Evolutionary conservation across 1,284 basidiomycete genomes (phyloP), one percentile per base, ranked within the genome.

Genomic region (Mycosarcoma mackinlayi): DNA sequence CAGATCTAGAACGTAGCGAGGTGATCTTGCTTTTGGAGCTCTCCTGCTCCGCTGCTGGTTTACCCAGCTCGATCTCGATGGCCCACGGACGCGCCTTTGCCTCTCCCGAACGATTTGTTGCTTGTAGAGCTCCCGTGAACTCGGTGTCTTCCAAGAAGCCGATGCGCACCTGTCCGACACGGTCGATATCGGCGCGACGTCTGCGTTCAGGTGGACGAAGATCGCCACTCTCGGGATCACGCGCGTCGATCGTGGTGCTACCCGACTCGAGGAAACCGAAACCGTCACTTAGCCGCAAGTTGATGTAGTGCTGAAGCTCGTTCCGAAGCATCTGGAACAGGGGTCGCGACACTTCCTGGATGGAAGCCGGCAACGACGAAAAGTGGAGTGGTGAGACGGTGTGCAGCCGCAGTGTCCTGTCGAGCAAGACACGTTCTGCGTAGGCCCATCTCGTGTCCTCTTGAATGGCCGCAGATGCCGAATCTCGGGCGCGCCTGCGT

Each of bases 51-150:
- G 61, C 49, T 19, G 61, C 61, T 7, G 67, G 67, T 37, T 65
- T 64, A 13, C 69, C 69, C 14, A 72, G 52, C 42, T 72, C 69
- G 44, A 72, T 63, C 44, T 72, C 63, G 44, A 72, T 72, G 1
- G 44, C 59, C 69, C 69, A 72, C 3, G 64, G 48, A 24, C 51
- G 49, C 24, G 62, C 54, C 31, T 46, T 55, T 6, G 50, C 40
- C 37, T 62, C 63, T 6, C 48, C 60, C 3, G 40, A n/a, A 6
- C n/a, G 18, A 14, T 60, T 65, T 2, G 21, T 6, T 9, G 31
- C 44, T 28, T 67, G 59, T 33, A 72, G 27, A 4, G 59, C 51
- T 16, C 21, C 19, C 1, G 38, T 41, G 35, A 67, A 72, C 14
- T 63, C 64, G 19, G 45, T 23, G 25, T 72, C 69, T 8, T 67